Base-by-base conservation (phyloP, 495 filamentous ascomycete species). In the Podospora pseudopauciseta region DNA sequence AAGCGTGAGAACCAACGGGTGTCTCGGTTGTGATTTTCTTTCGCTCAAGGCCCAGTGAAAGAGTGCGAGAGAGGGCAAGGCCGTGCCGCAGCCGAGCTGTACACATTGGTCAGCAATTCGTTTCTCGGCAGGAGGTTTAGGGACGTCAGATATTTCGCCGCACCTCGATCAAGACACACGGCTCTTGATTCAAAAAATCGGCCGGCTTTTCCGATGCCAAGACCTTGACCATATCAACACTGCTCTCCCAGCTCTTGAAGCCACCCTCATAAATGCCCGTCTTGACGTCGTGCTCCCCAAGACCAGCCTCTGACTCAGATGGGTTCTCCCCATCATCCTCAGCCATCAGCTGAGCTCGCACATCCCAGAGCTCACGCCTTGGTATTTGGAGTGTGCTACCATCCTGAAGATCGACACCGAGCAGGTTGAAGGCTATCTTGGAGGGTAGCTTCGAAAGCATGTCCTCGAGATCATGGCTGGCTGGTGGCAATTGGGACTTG, bases 171-270 rank as follows among this genome's bases (percentile, higher is more conserved):
- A 94, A 76, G 68, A 89, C 87, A 55, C 80, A 76, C 65, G 70
- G 69, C 58, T 69, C 71, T 34, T 66, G 80, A 15, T 60, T 63
- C 57, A 88, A 76, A 44, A 87, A 79, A 64, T 80, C 87, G 6
- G 88, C 91, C 19, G 92, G 80, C 76, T 92, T 74, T 71, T 71
- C 78, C 2, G 74, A 68, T 2, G 79, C 80, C 20, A 94, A 80
- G 65, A 92, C 85, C 72, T 85, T 90, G 18, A 92, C 93, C 20
- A 99, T 80, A 79, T 98, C 95, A 64, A 96, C 80, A 13, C 91
- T 89, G 80, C 95, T 97, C 80, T 99, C 95, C 95, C 95, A 99
- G 70, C 92, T 97, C 82, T 99, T 98, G 80, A 97, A 94, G n/a
- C 95, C 95, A 53, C 95, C 95, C 77, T 99, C 95, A 77, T 99